Base-by-base conservation (phyloP, 2,329 filamentous ascomycete genomes). In the Didymella glomerata region DNA sequence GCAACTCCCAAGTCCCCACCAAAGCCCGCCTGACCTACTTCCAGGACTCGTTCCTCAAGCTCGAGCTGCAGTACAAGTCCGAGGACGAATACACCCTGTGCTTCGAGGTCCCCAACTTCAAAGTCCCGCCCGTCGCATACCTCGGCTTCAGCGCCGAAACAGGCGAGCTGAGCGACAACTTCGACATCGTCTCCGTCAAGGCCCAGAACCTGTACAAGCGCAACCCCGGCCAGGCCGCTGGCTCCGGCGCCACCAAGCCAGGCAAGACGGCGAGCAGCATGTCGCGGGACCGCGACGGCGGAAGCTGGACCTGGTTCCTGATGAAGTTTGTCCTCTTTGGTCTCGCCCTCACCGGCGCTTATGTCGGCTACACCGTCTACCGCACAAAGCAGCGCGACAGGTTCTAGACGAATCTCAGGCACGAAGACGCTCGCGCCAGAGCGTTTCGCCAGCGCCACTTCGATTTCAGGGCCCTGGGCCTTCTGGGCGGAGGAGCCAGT, bases 111-210 rank as follows among this genome's bases (percentile, higher is more conserved):
- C 79, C 78, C 36, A 77, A 84, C 57, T 83, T 88, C 70, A 88
- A 91, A 70, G 90, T 99, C 66, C 95, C 95, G n/a, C 81, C 83
- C 10, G 85, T 88, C 53, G 81, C 85, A 27, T 89, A 89, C 75
- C 79, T 89, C 6, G 87, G 87, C 63, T 87, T 89, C 80, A 84
- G 86, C 69, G 90, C 92, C 56, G 94, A 98, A 83, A 98, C 95
- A 16, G 95, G 95, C 73, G 94, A 99, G 82, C 86, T 99, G 66
- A 92, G 89, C 79, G 95, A 99, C 81, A 97, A 97, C 84, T 94
- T 97, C 84, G 95, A 99, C 80, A 96, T 99, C 78, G 88, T 98
- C 76, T 90, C 88, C 49, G 86, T 99, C 70, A 84, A 88, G 64
- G 89, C 94, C 57, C 90, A 90, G 83, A 99, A 97, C 78, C 82